Evolutionary conservation across 2,329 filamentous ascomycete genomes (phyloP), one percentile per base, ranked within the genome.

Genomic region (Bipolaris bicolor): DNA sequence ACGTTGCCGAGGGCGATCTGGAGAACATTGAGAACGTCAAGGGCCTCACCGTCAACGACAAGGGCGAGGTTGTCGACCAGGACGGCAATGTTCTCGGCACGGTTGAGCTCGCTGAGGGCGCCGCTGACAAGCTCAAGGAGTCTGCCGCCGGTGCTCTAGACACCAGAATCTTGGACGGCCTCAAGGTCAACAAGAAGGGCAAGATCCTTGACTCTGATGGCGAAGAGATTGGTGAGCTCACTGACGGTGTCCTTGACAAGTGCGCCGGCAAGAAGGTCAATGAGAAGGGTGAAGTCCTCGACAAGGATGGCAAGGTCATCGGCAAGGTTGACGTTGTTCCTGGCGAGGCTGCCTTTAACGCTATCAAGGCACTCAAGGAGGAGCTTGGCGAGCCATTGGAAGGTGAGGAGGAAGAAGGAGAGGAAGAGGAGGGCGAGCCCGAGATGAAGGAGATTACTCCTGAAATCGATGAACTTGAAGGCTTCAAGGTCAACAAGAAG

Each of bases 401-500:
- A 5, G 53, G 49, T 26, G 61, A 51, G 11, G 46, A 49, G 6
- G 49, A 44, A 4, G 43, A 49, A 7, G 48, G 46, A 3, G 41
- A 52, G 31, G 54, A 47, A 7, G 59, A 55, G 16, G 58, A 56
- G 26, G 52, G 29, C 2, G 79, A 73, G 57, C 64, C 80, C 13
- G 78, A 81, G 58, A 71, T 80, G 57, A 72, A 76, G 50, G 70
- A 76, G 56, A 70, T 77, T 58, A 76, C 76, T 3, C 80, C 80
- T 24, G 79, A 79, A 39, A 69, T 84, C 7, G 77, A 81, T 31
- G 76, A 78, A 39, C 72, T 84, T 46, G 77, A 85, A 61, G 80
- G 83, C 55, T 74, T 83, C 43, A 84, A 84, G 75, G 82, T 85
- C 76, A 85, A 84, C 76, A 85, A 85, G 79, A 84, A 84, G 75